These are phyloP conservation scores for Acorus calamus DNA, from an alignment of 106 monocot species.

Conservation along the genomic window DNA sequence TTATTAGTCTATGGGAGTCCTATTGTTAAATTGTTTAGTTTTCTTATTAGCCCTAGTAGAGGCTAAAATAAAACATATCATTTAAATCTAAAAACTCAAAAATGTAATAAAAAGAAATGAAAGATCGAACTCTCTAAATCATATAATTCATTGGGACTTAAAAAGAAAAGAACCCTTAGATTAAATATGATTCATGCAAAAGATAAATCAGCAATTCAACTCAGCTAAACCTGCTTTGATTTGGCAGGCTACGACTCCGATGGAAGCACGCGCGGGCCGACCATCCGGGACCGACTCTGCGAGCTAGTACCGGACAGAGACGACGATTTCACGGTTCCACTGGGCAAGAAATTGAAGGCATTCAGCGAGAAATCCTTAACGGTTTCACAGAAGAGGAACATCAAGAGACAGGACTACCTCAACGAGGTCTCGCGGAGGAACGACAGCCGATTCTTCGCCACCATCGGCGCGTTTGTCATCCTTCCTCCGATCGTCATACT, in stretches of 20 bases:
- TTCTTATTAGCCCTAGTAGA: no score
- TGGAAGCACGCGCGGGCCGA: constrained; percentile 12
- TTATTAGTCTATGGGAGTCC: no score
- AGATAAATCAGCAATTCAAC: not conserved
- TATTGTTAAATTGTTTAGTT: no score
- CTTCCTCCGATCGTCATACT: constrained; percentile 69
- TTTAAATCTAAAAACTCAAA: no score
- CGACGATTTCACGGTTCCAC: constrained; percentile 62
- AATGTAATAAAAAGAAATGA: no score
- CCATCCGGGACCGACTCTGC: constrained; percentile 68
- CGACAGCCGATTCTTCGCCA: constrained; percentile 73
- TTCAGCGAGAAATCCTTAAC: constrained; percentile 23
- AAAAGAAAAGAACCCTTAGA: no score
- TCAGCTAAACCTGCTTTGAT: constrained; percentile 1
- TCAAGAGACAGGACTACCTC: constrained; percentile 80
- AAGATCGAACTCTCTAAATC: no score
- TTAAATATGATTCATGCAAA: no score
- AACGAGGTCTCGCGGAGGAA: constrained; percentile 63
- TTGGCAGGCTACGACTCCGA: constrained; percentile 27
- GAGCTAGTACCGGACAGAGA: constrained; percentile 38
- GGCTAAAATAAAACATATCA: no score
- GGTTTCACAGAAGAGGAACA: constrained; percentile 86
- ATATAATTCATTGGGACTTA: no score
- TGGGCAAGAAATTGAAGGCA: constrained; percentile 60
- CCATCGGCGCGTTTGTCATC: constrained; percentile 75